Percentiles rank a stretch among this genome's conserved stretches.
These are phyloP conservation scores for Raffaelea deltoideospora DNA, from an alignment of 2,329 filamentous ascomycete species.

Conservation along the genomic window DNA sequence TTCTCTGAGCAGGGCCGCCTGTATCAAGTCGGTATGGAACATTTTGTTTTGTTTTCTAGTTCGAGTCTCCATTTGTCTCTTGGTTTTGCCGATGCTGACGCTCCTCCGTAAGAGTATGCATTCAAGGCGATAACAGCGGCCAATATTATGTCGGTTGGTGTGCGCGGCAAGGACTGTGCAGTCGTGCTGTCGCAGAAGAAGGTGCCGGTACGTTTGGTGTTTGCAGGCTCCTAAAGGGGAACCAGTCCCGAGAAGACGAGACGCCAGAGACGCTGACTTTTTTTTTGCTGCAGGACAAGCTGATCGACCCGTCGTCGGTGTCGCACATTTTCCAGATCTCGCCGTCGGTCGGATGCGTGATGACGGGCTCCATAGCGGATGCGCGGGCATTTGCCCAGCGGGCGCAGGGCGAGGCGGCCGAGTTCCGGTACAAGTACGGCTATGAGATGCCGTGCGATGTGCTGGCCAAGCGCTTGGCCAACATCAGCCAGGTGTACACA, in stretches of 20 bases:
- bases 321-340: conserved; percentile 97
- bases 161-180: conserved; percentile 91
- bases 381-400: conserved; percentile 84
- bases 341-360: conserved; percentile 90
- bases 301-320: conserved; percentile 93
- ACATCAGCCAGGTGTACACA: conserved; percentile 98
- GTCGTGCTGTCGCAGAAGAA: conserved; percentile 99
- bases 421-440: conserved; percentile 96
- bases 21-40: conserved; percentile 91
- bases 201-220: conserved; percentile 62
- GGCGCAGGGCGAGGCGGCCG: conserved; percentile 86
- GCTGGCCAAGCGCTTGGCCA: conserved; percentile 88
- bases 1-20: conserved; percentile 97
- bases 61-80: conserved; percentile 1
- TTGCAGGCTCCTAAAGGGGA: conserved; percentile 1
- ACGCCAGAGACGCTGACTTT: background rate
- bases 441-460: conserved; percentile 99
- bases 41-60: conserved; percentile 2
- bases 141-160: conserved; percentile 95
- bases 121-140: conserved; percentile 99
- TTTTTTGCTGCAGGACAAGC: conserved; percentile 64
- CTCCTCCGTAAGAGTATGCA: conserved; percentile 66
- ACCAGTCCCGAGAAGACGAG: too few species aligned
- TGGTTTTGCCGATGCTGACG: background rate
- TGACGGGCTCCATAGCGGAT: conserved; percentile 97